Conservation (phyloP, 768 basidiomycete genomes). For the Mycena vitilis region DNA sequence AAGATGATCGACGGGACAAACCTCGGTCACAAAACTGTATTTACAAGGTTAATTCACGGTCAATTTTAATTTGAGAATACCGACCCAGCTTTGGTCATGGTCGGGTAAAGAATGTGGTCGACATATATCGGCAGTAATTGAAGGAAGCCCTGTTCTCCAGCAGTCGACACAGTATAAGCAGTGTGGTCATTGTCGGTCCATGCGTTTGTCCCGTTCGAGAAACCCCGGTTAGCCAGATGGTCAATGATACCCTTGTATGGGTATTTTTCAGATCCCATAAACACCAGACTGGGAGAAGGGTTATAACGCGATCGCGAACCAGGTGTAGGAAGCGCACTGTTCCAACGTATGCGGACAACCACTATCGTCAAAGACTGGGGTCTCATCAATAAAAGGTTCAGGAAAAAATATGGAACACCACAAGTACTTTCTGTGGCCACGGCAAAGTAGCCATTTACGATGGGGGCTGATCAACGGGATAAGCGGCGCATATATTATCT, state of each 20-base stretch:
- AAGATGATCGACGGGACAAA: conserved; percentile 41
- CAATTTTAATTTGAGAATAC: conserved; percentile 42
- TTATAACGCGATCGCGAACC: background rate
- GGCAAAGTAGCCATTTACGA: conserved; percentile 92
- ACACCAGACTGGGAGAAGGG: conserved; percentile 32
- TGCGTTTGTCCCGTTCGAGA: conserved; percentile 92
- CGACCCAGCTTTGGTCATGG: conserved; percentile 87
- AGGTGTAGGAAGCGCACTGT: conserved; percentile 67
- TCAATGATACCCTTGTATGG: conserved; percentile 97
- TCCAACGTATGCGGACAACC: conserved; percentile 97
- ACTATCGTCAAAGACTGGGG: conserved; percentile 89
- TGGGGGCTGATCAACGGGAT: conserved; percentile 67
- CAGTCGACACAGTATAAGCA: conserved; percentile 95
- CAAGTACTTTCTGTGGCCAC: conserved; percentile 86
- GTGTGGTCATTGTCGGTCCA: conserved; percentile 98
- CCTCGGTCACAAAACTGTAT: conserved; percentile 68
- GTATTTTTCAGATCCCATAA: conserved; percentile 87
- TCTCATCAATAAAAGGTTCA: conserved; percentile 1
- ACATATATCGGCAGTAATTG: conserved; percentile 90
- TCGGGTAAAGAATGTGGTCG: conserved; percentile 97
- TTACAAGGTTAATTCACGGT: conserved; percentile 28
- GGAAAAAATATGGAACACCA: conserved; percentile 16
- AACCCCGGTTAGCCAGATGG: conserved; percentile 93
- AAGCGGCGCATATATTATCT: conserved; percentile 28
- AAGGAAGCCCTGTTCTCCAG: conserved; percentile 92